phyloP scores from a whole-genome alignment of 2,329 filamentous ascomycete genomes.

The Blumeriella jaapii region DNA sequence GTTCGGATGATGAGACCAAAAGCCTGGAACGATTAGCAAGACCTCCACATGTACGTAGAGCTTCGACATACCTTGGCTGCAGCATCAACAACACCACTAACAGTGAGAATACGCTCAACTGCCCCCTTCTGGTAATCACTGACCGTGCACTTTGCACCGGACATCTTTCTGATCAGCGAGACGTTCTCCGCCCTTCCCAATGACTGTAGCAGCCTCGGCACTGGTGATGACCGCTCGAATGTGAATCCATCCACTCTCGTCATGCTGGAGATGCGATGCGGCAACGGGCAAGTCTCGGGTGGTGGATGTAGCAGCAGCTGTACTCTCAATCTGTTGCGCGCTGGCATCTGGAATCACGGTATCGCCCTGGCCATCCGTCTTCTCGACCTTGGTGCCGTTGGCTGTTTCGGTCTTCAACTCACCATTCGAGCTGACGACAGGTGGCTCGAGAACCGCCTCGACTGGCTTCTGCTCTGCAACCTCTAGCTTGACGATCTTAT shows the following conservation, averaged over 20 bases:
- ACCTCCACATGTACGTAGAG: neutral
- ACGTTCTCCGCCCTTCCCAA: conserved; percentile 99
- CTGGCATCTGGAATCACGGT: conserved; percentile 51
- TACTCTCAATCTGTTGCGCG: conserved; percentile 42
- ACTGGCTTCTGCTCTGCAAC: conserved; percentile 33
- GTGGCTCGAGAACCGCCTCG: conserved; percentile 29
- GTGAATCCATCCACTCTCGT: conserved; percentile 95
- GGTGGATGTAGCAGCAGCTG: conserved; percentile 32
- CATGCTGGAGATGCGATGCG: conserved; percentile 48
- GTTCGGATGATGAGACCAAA: conserved; percentile 98
- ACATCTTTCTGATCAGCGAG: conserved; percentile 88
- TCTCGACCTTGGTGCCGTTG: conserved; percentile 39
- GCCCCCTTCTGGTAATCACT: conserved; percentile 97
- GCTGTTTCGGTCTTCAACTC: conserved; percentile 28
- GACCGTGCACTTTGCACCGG: conserved; percentile 95
- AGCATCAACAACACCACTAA: conserved; percentile 91
- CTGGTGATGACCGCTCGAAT: conserved; percentile 95
- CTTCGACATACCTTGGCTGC: conserved; percentile 67
- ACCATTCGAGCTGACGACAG: conserved; percentile 35
- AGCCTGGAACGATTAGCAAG: conserved; percentile 42
- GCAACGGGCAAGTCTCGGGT: conserved; percentile 18
- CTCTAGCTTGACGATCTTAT: conserved; percentile 71
- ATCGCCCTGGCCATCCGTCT: conserved; percentile 52
- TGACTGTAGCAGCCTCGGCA: conserved; percentile 92
- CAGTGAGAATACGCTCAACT: conserved; percentile 93